These are phyloP conservation scores for Fagopyrum homotropicum DNA, from an alignment of 148 eudicot species.

Conservation along the genomic window DNA sequence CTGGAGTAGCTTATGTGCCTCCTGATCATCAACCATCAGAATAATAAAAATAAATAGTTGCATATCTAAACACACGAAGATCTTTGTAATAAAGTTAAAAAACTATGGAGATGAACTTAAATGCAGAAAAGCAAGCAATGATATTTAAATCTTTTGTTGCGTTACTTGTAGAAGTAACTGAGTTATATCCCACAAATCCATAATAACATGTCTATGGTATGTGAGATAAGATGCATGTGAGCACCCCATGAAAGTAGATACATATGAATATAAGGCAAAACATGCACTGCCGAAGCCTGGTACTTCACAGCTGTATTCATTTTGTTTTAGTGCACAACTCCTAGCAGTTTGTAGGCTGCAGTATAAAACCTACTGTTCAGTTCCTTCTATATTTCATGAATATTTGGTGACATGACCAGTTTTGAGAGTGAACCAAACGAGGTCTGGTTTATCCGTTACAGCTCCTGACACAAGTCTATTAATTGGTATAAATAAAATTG, in stretches of 20 bases:
- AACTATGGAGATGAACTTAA: not conserved
- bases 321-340: not conserved
- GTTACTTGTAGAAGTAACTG: not conserved
- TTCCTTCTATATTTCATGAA: not conserved
- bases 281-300: not conserved
- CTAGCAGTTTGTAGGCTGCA: not conserved
- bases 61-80: not conserved
- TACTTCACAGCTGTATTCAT: not conserved
- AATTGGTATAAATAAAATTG: not conserved
- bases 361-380: not conserved
- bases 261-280: not conserved
- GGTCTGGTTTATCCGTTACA: not conserved
- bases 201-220: not conserved
- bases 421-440: not conserved
- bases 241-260: not conserved
- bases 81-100: not conserved
- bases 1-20: slow-evolving; percentile 78
- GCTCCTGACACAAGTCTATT: not conserved
- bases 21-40: slow-evolving; percentile 35
- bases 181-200: not conserved
- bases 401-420: not conserved
- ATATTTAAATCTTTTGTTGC: not conserved
- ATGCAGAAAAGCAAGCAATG: not conserved
- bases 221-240: not conserved
- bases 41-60: not conserved